These are phyloP conservation scores for Seiridium unicorne DNA, from an alignment of 2,329 filamentous ascomycete genomes.

Conservation along the genomic window DNA sequence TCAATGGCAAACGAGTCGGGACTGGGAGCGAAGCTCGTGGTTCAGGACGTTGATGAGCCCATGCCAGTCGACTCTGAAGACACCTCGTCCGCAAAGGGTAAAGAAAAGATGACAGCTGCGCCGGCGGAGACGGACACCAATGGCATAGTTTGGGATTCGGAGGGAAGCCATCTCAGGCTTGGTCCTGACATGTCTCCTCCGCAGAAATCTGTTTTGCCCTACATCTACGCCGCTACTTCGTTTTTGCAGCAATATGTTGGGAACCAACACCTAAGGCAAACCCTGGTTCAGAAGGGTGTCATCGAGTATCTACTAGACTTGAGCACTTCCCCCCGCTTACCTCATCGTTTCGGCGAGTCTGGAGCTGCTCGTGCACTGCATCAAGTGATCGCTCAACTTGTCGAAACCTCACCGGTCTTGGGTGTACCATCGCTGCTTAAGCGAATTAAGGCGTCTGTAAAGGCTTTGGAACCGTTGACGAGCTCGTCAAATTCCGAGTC, in stretches of 20 bases:
- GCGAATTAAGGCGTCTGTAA: constrained; percentile 68
- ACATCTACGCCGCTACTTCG: constrained; percentile 71
- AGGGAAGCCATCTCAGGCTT: constrained; percentile 11
- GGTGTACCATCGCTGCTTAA: constrained; percentile 79
- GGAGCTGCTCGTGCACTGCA: constrained; percentile 68
- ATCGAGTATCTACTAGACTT: constrained; percentile 84
- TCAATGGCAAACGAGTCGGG: constrained; percentile 66
- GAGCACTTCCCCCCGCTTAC: constrained; percentile 76
- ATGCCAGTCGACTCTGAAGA: constrained; percentile 51
- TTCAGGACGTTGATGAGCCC: constrained; percentile 56
- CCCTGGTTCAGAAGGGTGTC: constrained; percentile 76
- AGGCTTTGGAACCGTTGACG: constrained; percentile 66
- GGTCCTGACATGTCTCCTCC: constrained; percentile 16
- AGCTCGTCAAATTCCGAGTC: constrained; percentile 49
- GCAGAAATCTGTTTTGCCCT: constrained; percentile 55
- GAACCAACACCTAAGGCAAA: constrained; percentile 68
- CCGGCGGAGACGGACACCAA: constrained; percentile 54
- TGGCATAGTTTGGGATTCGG: constrained; percentile 58
- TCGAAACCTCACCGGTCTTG: constrained; percentile 77
- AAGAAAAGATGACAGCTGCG: constrained; percentile 30
- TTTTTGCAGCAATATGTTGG: constrained; percentile 76
- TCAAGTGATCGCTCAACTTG: constrained; percentile 71
- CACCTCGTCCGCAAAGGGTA: constrained; percentile 28
- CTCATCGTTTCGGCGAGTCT: constrained; percentile 68
- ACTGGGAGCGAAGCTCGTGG: constrained; percentile 78